Percentiles rank a stretch among this genome's conserved stretches.
Evolutionary conservation across 768 basidiomycete species (phyloP).

Genomic region (Pleurotus ostreatus): DNA sequence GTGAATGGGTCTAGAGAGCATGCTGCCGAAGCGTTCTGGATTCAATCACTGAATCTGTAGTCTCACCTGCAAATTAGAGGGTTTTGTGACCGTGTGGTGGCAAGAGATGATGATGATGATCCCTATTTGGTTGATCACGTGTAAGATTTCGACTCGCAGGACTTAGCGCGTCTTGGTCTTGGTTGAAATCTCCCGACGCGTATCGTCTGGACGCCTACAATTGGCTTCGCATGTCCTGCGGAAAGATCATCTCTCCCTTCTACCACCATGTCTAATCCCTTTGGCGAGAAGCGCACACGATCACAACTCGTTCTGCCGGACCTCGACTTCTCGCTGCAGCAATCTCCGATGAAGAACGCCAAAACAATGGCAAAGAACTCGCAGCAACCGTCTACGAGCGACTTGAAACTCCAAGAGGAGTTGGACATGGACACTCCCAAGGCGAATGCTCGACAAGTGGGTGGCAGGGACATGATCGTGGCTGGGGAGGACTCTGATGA

Average conservation of each 20-base stretch:
- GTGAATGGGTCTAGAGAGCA: no score
- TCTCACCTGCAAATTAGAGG: no score
- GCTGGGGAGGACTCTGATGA: conserved; percentile 35
- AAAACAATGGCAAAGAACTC: conserved; percentile 25
- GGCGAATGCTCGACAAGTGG: not conserved
- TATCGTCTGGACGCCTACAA: not conserved
- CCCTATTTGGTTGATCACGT: not conserved
- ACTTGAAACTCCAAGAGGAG: conserved; percentile 9
- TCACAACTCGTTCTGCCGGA: conserved; percentile 49
- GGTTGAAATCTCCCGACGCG: conserved; percentile 4
- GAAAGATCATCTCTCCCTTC: conserved; percentile 21
- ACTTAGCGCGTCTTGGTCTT: not conserved
- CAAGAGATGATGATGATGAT: no score
- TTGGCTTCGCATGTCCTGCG: conserved; percentile 1
- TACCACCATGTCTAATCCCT: conserved; percentile 20
- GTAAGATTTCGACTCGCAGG: not conserved
- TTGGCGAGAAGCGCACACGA: conserved; percentile 31
- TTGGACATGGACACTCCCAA: not conserved
- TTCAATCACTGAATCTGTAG: no score
- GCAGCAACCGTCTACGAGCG: conserved; percentile 19
- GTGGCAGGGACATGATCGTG: not conserved
- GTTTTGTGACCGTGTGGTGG: no score
- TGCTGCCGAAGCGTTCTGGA: no score
- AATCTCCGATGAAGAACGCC: conserved; percentile 53
- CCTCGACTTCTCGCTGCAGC: conserved; percentile 36